Evolutionary conservation across 495 filamentous ascomycete species (phyloP).

Genomic region (Friedmanniomyces endolithicus): DNA sequence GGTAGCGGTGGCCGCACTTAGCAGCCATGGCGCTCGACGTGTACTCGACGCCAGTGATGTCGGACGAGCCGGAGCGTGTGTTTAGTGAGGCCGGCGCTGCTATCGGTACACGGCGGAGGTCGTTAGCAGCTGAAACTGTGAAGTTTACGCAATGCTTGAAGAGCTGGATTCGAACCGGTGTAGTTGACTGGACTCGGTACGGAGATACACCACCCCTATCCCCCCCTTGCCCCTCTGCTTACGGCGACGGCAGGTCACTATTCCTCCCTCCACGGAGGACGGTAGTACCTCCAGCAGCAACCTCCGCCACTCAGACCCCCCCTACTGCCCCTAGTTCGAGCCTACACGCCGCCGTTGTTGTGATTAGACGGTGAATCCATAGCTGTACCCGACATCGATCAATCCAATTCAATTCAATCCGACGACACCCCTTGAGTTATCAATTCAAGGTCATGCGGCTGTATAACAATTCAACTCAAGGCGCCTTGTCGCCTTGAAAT

Average conservation of each 20-base stretch:
- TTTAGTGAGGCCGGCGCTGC: conserved; percentile 4
- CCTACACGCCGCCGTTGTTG: too few relatives aligned
- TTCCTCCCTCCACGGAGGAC: too few relatives aligned
- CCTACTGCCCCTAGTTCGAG: too few relatives aligned
- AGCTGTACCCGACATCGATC: too few relatives aligned
- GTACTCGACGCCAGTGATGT: conserved; percentile 6
- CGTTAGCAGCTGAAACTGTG: not conserved
- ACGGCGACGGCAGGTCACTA: not conserved
- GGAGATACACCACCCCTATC: not conserved
- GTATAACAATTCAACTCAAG: too few relatives aligned
- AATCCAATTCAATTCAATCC: too few relatives aligned
- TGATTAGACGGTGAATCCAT: too few relatives aligned
- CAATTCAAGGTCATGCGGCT: too few relatives aligned
- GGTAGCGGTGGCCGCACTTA: not conserved
- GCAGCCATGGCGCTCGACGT: conserved; percentile 4
- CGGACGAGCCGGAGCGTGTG: conserved; percentile 5
- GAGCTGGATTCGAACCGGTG: not conserved
- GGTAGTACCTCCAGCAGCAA: too few relatives aligned
- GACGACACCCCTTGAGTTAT: too few relatives aligned
- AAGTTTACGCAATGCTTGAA: not conserved
- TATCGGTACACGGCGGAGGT: not conserved
- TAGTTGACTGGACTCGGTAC: not conserved
- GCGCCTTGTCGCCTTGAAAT: too few relatives aligned
- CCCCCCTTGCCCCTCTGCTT: not conserved
- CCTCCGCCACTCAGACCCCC: too few relatives aligned